A percentile compares a stretch with the other conserved stretches of the same genome.
phyloP scores from a whole-genome alignment of 441 rosid species.

The Pelargonium australe region DNA sequence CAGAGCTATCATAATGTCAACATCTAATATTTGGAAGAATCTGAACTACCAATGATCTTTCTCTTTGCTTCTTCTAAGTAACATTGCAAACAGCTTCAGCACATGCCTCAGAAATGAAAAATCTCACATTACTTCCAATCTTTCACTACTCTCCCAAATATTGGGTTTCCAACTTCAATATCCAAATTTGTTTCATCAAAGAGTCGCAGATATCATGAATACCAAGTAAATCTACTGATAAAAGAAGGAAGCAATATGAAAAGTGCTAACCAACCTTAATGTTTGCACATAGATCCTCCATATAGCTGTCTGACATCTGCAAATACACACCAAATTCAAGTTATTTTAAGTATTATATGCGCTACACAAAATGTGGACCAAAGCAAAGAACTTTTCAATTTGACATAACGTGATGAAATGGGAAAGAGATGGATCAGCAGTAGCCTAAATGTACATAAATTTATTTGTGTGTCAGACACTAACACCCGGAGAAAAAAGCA shows the following conservation, averaged over 20 bases:
- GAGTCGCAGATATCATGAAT: neutral
- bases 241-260: neutral
- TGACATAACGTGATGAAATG: conserved; percentile 7
- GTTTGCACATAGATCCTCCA: conserved; percentile 67
- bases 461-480: neutral
- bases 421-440: neutral
- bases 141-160: neutral
- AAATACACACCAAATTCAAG: conserved; percentile 9
- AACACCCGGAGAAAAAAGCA: too few species aligned
- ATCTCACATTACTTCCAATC: neutral
- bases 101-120: too few species aligned
- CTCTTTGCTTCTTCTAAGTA: too few species aligned
- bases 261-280: conserved; percentile 49
- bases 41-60: too few species aligned
- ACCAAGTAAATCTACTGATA: neutral
- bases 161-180: neutral
- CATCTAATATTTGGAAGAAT: too few species aligned
- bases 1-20: too few species aligned
- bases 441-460: neutral
- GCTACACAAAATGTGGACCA: neutral
- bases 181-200: neutral
- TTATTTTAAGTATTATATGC: neutral
- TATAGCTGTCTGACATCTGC: conserved; percentile 57
- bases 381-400: neutral
- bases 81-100: too few species aligned